These are phyloP conservation scores for Nitzschia sp. DNA, from an alignment of 108 stramenopile species.

Conservation along the genomic window DNA sequence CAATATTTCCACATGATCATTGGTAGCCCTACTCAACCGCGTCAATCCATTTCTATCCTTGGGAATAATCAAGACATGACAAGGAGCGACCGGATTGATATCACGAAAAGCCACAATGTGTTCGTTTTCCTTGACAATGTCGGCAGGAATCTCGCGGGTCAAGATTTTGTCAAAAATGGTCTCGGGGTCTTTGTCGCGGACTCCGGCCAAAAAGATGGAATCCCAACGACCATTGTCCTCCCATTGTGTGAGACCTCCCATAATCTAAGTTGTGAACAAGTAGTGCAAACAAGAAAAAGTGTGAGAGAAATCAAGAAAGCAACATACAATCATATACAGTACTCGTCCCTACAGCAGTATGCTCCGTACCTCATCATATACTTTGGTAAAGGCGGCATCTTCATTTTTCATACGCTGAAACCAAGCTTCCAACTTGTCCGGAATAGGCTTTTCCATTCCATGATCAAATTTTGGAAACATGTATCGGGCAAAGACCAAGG, in stretches of 20 bases:
- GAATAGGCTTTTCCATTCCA: constrained; percentile 31
- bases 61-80: constrained; percentile 96
- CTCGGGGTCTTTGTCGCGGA: constrained; percentile 65
- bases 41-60: constrained; percentile 92
- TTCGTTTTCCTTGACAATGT: constrained; percentile 92
- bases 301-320: constrained; percentile 20
- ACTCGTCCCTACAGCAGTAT: no score
- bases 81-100: constrained; percentile 92
- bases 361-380: constrained; percentile 80
- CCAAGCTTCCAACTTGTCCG: constrained; percentile 63
- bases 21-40: constrained; percentile 75
- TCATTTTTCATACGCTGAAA: constrained; percentile 58
- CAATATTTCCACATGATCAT: constrained; percentile 87
- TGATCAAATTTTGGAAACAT: constrained; percentile 93
- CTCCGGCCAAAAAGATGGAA: constrained; percentile 72
- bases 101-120: constrained; percentile 94
- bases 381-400: constrained; percentile 64
- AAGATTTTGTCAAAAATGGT: constrained; percentile 98
- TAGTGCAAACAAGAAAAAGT: background rate
- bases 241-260: constrained; percentile 43
- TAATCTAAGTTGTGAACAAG: constrained; percentile 37
- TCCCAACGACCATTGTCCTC: constrained; percentile 81
- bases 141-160: constrained; percentile 85
- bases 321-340: constrained; percentile 8
- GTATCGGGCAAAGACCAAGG: constrained; percentile 74